Base-by-base conservation (phyloP, 2,329 filamentous ascomycete genomes). In the Fusarium proliferatum region DNA sequence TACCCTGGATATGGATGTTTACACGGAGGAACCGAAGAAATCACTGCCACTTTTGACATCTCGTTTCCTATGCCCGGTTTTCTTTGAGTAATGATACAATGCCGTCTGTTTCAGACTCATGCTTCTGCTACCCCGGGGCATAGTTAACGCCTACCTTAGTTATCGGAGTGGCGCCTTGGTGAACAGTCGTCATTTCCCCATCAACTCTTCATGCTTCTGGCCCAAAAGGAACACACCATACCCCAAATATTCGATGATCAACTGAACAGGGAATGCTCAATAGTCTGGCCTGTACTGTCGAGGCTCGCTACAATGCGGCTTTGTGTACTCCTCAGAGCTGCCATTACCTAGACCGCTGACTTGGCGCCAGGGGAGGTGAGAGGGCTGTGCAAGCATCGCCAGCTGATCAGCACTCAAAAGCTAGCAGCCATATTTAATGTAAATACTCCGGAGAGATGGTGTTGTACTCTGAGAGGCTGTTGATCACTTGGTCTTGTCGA, bases 311-410 rank as follows among this genome's bases (percentile, higher is more conserved):
- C 39, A 9, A 52, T 57, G 51, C 21, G 28, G 30, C 26, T 55
- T 56, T 43, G 36, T 55, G 10, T 21, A 33, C 30, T 23, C 28
- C 28, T 17, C 21, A 52, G 30, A 58, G n/a, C 33, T 60, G 38
- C 34, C 55, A 55, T 43, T n/a, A 51, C 38, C 59, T 43, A 64
- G 59, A 60, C 63, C 46, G 49, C 41, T 53, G 56, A 45, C 66
- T 69, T 64, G 64, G 68, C 64, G 49, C 57, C 64, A 66, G 68
- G 68, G 72, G 69, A 73, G 23, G 41, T 48, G 30, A 61, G 46
- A 71, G 64, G 71, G 53, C 61, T 61, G 62, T 74, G 63, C 71
- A 69, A 74, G 60, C 61, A 60, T 66, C 57, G 67, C 64, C 51
- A 42, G 60, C 52, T 71, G 68, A 77, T 67, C 61, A 45, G 57